A percentile compares a stretch with the other conserved stretches of the same genome.
phyloP scores from a whole-genome alignment of 768 basidiomycete species.

The Hysterangium stoloniferum region DNA sequence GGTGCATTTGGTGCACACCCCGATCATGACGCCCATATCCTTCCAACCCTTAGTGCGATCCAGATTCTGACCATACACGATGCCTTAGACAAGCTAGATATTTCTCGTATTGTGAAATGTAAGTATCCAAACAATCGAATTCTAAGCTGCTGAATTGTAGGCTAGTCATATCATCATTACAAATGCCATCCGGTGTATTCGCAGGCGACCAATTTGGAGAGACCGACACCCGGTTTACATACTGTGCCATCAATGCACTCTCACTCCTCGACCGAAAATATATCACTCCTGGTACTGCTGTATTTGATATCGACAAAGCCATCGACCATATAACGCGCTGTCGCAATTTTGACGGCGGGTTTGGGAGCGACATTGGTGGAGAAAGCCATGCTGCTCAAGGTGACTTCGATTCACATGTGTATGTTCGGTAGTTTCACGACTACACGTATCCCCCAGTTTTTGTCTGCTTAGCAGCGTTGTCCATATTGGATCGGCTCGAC shows the following conservation, averaged over 20 bases:
- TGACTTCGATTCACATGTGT: conserved; percentile 24
- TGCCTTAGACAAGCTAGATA: conserved; percentile 64
- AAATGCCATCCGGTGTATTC: conserved; percentile 82
- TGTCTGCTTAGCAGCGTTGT: conserved; percentile 80
- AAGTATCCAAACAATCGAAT: conserved; percentile 20
- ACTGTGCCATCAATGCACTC: conserved; percentile 77
- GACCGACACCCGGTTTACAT: conserved; percentile 83
- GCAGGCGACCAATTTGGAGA: conserved; percentile 92
- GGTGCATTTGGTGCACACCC: conserved; percentile 92
- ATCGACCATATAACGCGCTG: conserved; percentile 69
- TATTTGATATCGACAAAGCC: conserved; percentile 37
- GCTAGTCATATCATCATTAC: conserved; percentile 56
- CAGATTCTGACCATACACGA: conserved; percentile 87
- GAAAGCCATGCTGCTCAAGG: conserved; percentile 94
- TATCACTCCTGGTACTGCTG: conserved; percentile 2
- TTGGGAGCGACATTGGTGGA: conserved; percentile 74
- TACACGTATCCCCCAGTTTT: conserved; percentile 48
- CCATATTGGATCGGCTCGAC: conserved; percentile 80
- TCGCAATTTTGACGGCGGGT: conserved; percentile 93
- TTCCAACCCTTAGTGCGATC: conserved; percentile 82
- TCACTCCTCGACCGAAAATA: conserved; percentile 60
- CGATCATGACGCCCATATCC: conserved; percentile 84
- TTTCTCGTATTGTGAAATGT: conserved; percentile 70
- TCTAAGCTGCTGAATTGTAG: not conserved
- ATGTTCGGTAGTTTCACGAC: not conserved